Conservation (phyloP, 75 land plant genomes). For the Pseudotsuga menziesii region DNA sequence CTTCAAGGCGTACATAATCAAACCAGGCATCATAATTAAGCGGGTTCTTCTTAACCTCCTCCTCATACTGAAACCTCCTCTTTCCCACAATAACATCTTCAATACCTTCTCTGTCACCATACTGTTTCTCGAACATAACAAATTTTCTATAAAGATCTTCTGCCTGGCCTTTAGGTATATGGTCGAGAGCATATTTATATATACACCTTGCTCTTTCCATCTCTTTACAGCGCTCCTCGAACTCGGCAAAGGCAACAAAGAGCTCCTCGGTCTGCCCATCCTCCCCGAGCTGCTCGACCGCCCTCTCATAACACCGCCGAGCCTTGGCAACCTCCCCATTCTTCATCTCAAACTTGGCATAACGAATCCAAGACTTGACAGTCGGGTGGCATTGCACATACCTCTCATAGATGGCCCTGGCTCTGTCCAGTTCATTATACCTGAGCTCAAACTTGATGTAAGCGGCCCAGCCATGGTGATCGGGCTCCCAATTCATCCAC, state of each 20-base stretch:
- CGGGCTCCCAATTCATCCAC: conserved; percentile 94
- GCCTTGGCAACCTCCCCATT: conserved; percentile 72
- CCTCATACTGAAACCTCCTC: conserved; percentile 95
- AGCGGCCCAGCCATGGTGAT: conserved; percentile 84
- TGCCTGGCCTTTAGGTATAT: conserved; percentile 86
- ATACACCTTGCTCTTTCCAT: conserved; percentile 72
- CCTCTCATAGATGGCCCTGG: conserved; percentile 69
- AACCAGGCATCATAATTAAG: conserved; percentile 92
- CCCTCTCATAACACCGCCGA: conserved; percentile 65
- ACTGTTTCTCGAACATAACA: conserved; percentile 89
- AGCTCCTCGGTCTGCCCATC: conserved; percentile 78
- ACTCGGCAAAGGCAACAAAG: conserved; percentile 93
- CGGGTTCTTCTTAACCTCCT: conserved; percentile 88
- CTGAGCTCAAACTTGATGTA: conserved; percentile 87
- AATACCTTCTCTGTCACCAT: conserved; percentile 89
- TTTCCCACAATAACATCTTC: conserved; percentile 97
- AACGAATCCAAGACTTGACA: conserved; percentile 59
- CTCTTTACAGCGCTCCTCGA: conserved; percentile 93
- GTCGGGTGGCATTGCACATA: conserved; percentile 74
- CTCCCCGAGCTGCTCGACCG: conserved; percentile 70
- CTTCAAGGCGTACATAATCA: conserved; percentile 90
- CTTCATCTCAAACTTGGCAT: conserved; percentile 88
- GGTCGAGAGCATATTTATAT: conserved; percentile 83
- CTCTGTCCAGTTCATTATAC: conserved; percentile 77
- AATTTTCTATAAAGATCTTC: conserved; percentile 86